Conservation (phyloP, 1,284 basidiomycete genomes). For the Rhizopogon hawkerae region DNA sequence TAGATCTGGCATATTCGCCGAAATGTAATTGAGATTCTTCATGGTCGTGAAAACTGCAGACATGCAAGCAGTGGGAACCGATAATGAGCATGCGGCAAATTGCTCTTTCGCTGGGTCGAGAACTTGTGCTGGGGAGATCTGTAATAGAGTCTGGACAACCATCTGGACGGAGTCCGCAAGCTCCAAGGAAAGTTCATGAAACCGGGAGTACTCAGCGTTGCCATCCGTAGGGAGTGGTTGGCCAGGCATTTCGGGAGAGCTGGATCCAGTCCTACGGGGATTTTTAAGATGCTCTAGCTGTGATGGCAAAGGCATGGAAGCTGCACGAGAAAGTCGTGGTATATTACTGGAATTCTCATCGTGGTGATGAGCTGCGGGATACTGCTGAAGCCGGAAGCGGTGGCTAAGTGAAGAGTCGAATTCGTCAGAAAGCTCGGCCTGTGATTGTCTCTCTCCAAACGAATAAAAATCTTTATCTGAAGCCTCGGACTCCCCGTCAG, state of each 20-base stretch:
- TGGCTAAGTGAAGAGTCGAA: constrained; percentile 21
- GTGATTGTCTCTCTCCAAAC: constrained; percentile 24
- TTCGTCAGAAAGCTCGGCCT: constrained; percentile 27
- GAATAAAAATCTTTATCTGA: constrained; percentile 34
- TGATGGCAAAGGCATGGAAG: constrained; percentile 63
- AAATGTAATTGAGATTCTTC: constrained; percentile 87
- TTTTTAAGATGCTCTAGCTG: constrained; percentile 62
- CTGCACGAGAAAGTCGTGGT: constrained; percentile 56
- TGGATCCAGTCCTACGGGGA: constrained; percentile 37
- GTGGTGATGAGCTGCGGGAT: constrained; percentile 10
- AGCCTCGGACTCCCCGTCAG: constrained; percentile 41
- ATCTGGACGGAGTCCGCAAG: constrained; percentile 82
- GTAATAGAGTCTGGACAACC: constrained; percentile 81
- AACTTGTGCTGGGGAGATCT: constrained; percentile 81
- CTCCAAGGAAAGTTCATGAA: constrained; percentile 67
- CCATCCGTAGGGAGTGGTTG: constrained; percentile 4
- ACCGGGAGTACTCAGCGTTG: constrained; percentile 31
- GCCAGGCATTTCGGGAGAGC: background rate
- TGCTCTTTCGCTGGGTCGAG: constrained; percentile 88
- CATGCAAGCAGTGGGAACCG: constrained; percentile 77
- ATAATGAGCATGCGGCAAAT: constrained; percentile 77
- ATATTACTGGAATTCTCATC: constrained; percentile 23
- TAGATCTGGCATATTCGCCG: constrained; percentile 63
- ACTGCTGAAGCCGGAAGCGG: constrained; percentile 22
- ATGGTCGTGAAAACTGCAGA: constrained; percentile 83